These are phyloP conservation scores for Chrysoporthe cubensis DNA, from an alignment of 2,329 filamentous ascomycete genomes.

Conservation along the genomic window DNA sequence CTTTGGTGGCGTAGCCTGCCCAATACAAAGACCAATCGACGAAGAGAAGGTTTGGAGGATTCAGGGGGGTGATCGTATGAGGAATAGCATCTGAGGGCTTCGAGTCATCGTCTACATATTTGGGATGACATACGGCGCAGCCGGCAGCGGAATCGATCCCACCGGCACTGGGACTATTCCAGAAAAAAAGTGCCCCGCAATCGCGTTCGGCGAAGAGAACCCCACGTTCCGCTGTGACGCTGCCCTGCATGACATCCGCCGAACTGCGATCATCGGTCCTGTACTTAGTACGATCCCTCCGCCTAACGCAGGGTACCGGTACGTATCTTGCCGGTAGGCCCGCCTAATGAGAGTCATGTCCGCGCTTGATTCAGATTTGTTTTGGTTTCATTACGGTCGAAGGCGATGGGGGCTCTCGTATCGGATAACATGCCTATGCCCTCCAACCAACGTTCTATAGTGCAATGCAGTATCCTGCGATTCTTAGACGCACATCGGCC, in stretches of 20 bases:
- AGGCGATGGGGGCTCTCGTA: slow-evolving; percentile 13
- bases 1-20: not conserved
- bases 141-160: slow-evolving; percentile 2
- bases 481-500: slow-evolving; percentile 12
- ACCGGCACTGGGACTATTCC: slow-evolving; percentile 3
- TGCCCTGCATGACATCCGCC: slow-evolving; percentile 11
- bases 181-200: slow-evolving; percentile 23
- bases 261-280: slow-evolving; percentile 14
- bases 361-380: not conserved
- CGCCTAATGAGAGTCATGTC: not conserved
- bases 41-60: not conserved
- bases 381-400: slow-evolving; percentile 26
- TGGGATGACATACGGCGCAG: slow-evolving; percentile 21
- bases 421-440: slow-evolving; percentile 20
- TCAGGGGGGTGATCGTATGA: not conserved
- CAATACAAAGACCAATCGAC: not conserved
- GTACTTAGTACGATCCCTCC: not conserved
- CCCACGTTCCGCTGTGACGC: slow-evolving; percentile 22
- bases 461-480: slow-evolving; percentile 27
- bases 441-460: slow-evolving; percentile 17
- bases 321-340: not conserved
- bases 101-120: slow-evolving; percentile 19
- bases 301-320: not conserved
- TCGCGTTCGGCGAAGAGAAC: slow-evolving; percentile 3
- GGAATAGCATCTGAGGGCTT: slow-evolving; percentile 1